Evolutionary conservation across 345 rosid genomes (phyloP).

Genomic region (Rhizophora apiculata): DNA sequence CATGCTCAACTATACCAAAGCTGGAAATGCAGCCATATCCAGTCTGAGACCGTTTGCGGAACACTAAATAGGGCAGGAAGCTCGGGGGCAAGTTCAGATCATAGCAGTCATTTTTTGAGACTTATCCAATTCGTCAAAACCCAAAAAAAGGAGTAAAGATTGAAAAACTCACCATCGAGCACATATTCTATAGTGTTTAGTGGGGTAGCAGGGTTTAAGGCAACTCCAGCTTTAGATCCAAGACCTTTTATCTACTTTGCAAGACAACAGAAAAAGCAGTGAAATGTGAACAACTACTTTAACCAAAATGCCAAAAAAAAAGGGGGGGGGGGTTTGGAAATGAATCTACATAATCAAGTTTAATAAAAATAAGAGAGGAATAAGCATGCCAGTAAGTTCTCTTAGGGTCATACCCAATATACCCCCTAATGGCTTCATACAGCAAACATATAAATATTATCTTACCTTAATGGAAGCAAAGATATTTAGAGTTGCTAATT

Average conservation of each 20-base stretch:
- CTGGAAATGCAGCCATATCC: too few species aligned
- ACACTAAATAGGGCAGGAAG: too few species aligned
- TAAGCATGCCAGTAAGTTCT: constrained; percentile 7
- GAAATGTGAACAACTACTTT: neutral
- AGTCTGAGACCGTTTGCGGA: too few species aligned
- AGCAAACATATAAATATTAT: too few species aligned
- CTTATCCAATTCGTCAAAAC: neutral
- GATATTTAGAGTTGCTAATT: neutral
- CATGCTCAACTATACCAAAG: too few species aligned
- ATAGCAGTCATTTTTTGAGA: neutral
- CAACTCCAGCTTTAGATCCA: constrained; percentile 99
- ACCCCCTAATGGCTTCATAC: too few species aligned
- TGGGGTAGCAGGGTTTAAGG: constrained; percentile 86
- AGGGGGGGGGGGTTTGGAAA: neutral
- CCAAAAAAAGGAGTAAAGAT: neutral
- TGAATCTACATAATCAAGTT: neutral
- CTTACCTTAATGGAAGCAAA: neutral
- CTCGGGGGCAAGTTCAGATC: neutral
- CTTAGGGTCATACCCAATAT: neutral
- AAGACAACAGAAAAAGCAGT: constrained; percentile 2
- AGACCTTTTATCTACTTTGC: constrained; percentile 63
- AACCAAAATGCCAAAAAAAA: constrained; percentile 4
- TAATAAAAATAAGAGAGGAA: constrained; percentile 3
- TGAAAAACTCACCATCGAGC: constrained; percentile 67
- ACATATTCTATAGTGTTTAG: constrained; percentile 78